Conservation (phyloP, 345 rosid species). For the Eucalyptus cloeziana region DNA sequence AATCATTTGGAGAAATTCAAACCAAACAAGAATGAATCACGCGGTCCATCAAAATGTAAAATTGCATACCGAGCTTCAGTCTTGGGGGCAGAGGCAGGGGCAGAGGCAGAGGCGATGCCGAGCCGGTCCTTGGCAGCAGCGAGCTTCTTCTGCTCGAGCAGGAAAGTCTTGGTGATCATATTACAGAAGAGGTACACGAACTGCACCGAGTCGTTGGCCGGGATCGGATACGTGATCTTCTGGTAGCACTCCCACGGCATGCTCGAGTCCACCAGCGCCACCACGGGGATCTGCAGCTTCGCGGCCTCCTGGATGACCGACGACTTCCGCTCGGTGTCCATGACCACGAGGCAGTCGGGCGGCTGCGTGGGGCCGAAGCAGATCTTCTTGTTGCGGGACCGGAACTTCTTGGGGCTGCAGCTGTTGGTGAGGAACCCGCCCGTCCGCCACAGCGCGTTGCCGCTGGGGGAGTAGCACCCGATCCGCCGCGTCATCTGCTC, state of each 20-base stretch:
- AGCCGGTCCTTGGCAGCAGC: not conserved
- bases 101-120: not conserved
- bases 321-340: slow-evolving; percentile 85
- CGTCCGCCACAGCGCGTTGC: slow-evolving; percentile 55
- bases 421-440: slow-evolving; percentile 87
- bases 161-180: slow-evolving; percentile 79
- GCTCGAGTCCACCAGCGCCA: slow-evolving; percentile 75
- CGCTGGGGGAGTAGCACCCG: slow-evolving; percentile 51
- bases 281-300: slow-evolving; percentile 77
- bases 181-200: slow-evolving; percentile 92
- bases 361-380: slow-evolving; percentile 72
- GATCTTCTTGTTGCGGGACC: slow-evolving; percentile 81
- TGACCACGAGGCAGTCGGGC: slow-evolving; percentile 85
- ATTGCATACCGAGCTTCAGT: not conserved
- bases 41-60: not conserved
- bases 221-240: slow-evolving; percentile 82
- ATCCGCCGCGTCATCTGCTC: slow-evolving; percentile 70
- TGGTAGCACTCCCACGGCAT: slow-evolving; percentile 69
- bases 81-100: not conserved
- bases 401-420: slow-evolving; percentile 83
- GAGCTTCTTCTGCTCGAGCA: slow-evolving; percentile 62
- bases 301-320: slow-evolving; percentile 73
- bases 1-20: not conserved
- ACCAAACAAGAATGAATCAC: not conserved
- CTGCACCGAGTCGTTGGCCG: slow-evolving; percentile 87